Evolutionary conservation across 257 asterid species (phyloP), one percentile per base, ranked within the genome.

Genomic region (Salvia hispanica): DNA sequence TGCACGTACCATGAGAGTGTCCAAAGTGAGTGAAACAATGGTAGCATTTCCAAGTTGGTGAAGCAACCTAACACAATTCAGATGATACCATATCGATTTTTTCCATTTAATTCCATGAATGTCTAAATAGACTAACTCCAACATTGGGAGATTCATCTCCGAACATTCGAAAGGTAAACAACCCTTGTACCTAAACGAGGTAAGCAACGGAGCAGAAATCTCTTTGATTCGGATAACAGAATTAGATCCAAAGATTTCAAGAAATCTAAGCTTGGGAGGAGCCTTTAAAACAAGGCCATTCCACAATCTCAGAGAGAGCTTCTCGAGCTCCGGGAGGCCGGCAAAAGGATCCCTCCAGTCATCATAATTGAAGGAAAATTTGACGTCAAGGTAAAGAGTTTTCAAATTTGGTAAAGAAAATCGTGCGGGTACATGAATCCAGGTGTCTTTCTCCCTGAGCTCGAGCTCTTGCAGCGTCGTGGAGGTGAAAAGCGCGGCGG

Each of bases 11-110:
- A 72, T 56, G 1, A 77, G 25, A 6, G 73, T 77, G 58, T 10
- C 2, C 61, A 72, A 57, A 2, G 76, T 16, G 3, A 64, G 6
- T 4, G 73, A 53, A 16, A 73, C 76, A 37, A 50, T 36, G 3
- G 37, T 78, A 2, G 82, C 82, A 64, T 69, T 78, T 9, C 77
- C 61, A 12, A 73, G 64, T 31, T 59, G 73, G 3, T 60, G 61
- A 3, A 69, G 62, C 72, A 64, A 51, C 36, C 34, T 53, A 31
- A 54, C 14, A 21, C 53, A 53, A 53, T 74, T 59, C 3, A 9
- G 7, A 37, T 3, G 5, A 3, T 66, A 21, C 25, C 25, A 21
- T 21, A 0, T 21, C 25, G 2, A 21, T 21, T 21, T 21, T 21
- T 21, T 21, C 25, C 25, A 21, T 2, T 21, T 21, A 21, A 21